Base-by-base conservation (phyloP, 306 rosid species). In the Inga leiocalycina region DNA sequence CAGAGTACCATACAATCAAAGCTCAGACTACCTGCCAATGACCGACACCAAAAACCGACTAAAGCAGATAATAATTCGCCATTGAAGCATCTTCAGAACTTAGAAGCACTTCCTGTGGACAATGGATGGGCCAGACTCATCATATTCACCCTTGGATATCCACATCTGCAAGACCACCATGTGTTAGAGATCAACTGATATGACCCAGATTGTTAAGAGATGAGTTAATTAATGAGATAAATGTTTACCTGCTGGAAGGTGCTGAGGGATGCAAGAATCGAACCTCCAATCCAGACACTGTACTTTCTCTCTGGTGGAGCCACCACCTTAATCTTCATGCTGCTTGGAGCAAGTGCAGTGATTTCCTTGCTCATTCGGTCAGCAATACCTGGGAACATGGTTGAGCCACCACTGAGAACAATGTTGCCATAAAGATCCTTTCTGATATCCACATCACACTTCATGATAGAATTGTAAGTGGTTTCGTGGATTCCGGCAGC, bases 201-300 rank as follows among this genome's bases (percentile, higher is more conserved):
- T 32, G 67, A 66, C 10, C 76, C 13, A 39, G 41, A 77, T 37
- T 17, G 32, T 9, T 7, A 77, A 14, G 45, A 34, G 66, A 34
- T 73, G 17, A 64, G 52, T 39, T 15, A 71, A 11, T 44, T 39
- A 20, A 32, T 49, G 65, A n/a, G 13, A 67, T 61, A 57, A 51
- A 79, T 48, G 71, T 35, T 84, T 68, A 92, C 98, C 98, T 95
- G 98, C 89, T 95, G 98, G 94, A 95, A 95, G 95, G 98, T 95
- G 83, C 98, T 95, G 89, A 95, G 98, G 74, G 98, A 95, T 72
- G 98, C 98, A 65, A 95, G 98, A 84, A 95, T 95, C 48, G 98
- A 95, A 79, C 98, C 98, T 91, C 98, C 98, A 5, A 95, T 95
- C 98, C 98, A 95, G 89, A 95, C 98, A 89, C 98, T 93, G 83